Base-by-base conservation (phyloP, 2,329 filamentous ascomycete genomes). In the Elsinoe necatrix region DNA sequence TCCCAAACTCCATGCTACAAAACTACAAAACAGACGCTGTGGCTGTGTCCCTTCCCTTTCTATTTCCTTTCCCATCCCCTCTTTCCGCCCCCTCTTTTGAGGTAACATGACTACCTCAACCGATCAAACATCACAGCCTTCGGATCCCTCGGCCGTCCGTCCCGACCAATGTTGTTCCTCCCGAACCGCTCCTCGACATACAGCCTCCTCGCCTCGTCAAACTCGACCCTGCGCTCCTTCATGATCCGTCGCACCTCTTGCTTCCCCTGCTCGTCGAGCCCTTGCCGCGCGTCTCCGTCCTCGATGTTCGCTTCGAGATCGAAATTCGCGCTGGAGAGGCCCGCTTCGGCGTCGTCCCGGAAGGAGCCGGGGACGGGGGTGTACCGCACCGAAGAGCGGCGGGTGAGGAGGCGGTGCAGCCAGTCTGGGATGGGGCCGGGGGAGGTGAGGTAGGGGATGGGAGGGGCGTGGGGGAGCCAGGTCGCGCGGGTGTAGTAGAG, bases 181-280 rank as follows among this genome's bases (percentile, higher is more conserved):
- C 83, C 83, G 73, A 98, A 95, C 58, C 84, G 78, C 65, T 87
- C 83, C 74, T 96, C 87, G 73, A 90, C 93, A 69, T 87, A 95
- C 45, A 89, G 79, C 65, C 88, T 80, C 64, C 93, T 80, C 37
- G 92, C 93, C 74, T 96, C 89, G 72, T 98, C 92, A 69, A 98
- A 98, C 59, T 79, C 81, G 61, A 97, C 81, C 58, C 84, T 80
- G 61, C 84, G 80, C 69, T 80, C 84, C 80, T 89, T 92, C 93
- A 98, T 98, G 64, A 98, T 91, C 64, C 80, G 81, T 65, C 90
- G 80, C 41, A 98, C 84, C 71, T 95, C 89, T 37, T 78, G 74
- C 77, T 97, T 97, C 57, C 82, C 87, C 48, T 75, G 76, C 62
- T 86, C 83, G 68, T 97, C 91, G 16, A 98, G 77, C 0, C 93